These are phyloP conservation scores for Sisymbrium irio DNA, from an alignment of 345 rosid genomes.

Conservation along the genomic window DNA sequence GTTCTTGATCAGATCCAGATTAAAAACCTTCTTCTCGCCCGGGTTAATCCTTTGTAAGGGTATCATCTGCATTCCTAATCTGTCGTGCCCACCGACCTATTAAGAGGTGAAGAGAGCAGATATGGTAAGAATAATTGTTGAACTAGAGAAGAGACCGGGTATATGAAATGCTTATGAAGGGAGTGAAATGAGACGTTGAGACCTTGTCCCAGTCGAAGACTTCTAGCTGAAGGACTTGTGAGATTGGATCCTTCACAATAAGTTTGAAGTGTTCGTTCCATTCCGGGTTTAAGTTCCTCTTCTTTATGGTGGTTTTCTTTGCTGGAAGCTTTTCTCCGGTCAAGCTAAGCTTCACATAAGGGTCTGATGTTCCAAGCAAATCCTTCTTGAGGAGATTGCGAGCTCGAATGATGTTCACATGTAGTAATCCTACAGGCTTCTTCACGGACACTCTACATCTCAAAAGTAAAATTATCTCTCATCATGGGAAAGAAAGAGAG, in stretches of 20 bases:
- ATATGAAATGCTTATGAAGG: too few relatives aligned
- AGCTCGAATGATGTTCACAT: slow-evolving; percentile 66
- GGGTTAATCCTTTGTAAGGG: slow-evolving; percentile 51
- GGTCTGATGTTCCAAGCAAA: slow-evolving; percentile 68
- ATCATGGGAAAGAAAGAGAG: slow-evolving; percentile 2
- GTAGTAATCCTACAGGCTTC: slow-evolving; percentile 78
- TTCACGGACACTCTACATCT: slow-evolving; percentile 50
- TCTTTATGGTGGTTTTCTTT: slow-evolving; percentile 73
- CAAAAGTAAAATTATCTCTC: neutral
- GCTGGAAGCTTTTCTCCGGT: slow-evolving; percentile 60
- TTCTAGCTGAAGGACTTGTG: slow-evolving; percentile 65
- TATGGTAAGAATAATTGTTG: too few relatives aligned
- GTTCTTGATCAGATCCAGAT: slow-evolving; percentile 63
- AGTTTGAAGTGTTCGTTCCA: slow-evolving; percentile 84
- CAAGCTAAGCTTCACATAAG: slow-evolving; percentile 62
- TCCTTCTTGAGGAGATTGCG: slow-evolving; percentile 60
- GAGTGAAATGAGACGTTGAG: neutral
- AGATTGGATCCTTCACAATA: slow-evolving; percentile 55
- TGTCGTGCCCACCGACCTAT: slow-evolving; percentile 74
- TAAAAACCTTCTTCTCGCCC: slow-evolving; percentile 48
- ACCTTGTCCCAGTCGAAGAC: slow-evolving; percentile 92
- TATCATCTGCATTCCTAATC: slow-evolving; percentile 67
- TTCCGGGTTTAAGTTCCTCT: slow-evolving; percentile 69
- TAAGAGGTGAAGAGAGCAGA: neutral
- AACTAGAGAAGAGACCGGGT: neutral